phyloP scores from a whole-genome alignment of 2,329 filamentous ascomycete genomes.

The Metarhizium sp. region DNA sequence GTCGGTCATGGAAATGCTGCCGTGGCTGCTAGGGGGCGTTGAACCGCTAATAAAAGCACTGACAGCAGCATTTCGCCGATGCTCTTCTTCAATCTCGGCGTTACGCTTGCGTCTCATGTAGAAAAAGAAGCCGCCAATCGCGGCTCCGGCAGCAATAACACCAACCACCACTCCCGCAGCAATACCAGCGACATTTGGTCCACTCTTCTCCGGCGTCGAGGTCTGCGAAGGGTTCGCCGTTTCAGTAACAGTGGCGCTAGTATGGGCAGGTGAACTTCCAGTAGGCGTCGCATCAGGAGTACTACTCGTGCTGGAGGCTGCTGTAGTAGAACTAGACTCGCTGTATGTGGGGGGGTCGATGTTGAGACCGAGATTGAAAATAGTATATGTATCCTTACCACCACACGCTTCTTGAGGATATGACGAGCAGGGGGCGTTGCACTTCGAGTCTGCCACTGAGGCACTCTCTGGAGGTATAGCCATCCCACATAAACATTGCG shows the following conservation, averaged over 20 bases:
- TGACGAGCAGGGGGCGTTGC: constrained; percentile 56
- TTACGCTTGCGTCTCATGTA: constrained; percentile 68
- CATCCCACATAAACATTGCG: constrained; percentile 65
- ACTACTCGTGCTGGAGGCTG: constrained; percentile 2
- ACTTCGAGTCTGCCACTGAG: constrained; percentile 48
- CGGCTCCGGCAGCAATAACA: constrained; percentile 57
- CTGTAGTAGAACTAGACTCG: constrained; percentile 16
- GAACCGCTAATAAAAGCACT: constrained; percentile 63
- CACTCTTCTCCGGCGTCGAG: constrained; percentile 18
- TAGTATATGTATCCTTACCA: constrained; percentile 26
- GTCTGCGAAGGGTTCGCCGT: constrained; percentile 10
- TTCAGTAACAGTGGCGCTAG: constrained; percentile 9
- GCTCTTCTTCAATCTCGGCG: constrained; percentile 72
- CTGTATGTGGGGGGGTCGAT: constrained; percentile 23
- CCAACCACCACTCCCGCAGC: constrained; percentile 83
- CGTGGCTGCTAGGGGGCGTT: constrained; percentile 53
- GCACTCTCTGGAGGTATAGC: constrained; percentile 50
- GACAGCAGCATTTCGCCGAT: constrained; percentile 70
- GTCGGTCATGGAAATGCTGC: constrained; percentile 65
- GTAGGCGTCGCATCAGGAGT: constrained; percentile 12
- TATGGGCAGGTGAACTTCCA: constrained; percentile 11
- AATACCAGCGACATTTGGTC: constrained; percentile 71
- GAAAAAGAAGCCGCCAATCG: constrained; percentile 62
- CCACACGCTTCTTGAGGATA: constrained; percentile 53
- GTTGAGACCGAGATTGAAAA: constrained; percentile 41